phyloP scores from a whole-genome alignment of 306 rosid species.

The Cercis canadensis region DNA sequence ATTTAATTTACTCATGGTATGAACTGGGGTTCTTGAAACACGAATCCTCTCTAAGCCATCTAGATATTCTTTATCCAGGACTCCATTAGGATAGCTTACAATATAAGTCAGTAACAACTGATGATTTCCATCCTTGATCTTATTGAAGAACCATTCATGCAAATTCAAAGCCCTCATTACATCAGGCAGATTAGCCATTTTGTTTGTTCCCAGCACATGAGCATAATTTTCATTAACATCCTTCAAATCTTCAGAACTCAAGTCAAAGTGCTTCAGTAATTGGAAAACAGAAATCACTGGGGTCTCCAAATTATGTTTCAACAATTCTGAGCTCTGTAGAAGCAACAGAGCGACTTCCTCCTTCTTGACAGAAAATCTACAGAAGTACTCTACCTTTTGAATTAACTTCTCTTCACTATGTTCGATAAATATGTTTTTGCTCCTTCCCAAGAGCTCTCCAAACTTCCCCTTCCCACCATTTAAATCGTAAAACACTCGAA shows the following conservation, averaged over 20 bases:
- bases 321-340: constrained; percentile 53
- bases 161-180: constrained; percentile 73
- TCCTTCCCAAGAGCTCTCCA: constrained; percentile 53
- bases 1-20: constrained; percentile 61
- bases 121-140: constrained; percentile 57
- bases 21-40: constrained; percentile 46
- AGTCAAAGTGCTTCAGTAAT: constrained; percentile 64
- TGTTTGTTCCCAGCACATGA: constrained; percentile 64
- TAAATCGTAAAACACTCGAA: constrained; percentile 67
- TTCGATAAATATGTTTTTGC: constrained; percentile 53
- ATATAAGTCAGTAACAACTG: constrained; percentile 52
- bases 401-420: constrained; percentile 54
- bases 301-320: constrained; percentile 57
- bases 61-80: constrained; percentile 40
- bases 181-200: constrained; percentile 69
- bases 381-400: constrained; percentile 52
- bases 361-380: constrained; percentile 59
- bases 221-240: constrained; percentile 44
- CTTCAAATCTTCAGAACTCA: constrained; percentile 37
- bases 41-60: constrained; percentile 49
- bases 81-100: constrained; percentile 48
- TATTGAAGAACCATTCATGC: constrained; percentile 66
- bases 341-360: constrained; percentile 60
- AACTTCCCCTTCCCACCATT: constrained; percentile 50
- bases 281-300: constrained; percentile 57